phyloP scores from a whole-genome alignment of 2,329 filamentous ascomycete species.

The Stachybotrys chlorohalonatus region DNA sequence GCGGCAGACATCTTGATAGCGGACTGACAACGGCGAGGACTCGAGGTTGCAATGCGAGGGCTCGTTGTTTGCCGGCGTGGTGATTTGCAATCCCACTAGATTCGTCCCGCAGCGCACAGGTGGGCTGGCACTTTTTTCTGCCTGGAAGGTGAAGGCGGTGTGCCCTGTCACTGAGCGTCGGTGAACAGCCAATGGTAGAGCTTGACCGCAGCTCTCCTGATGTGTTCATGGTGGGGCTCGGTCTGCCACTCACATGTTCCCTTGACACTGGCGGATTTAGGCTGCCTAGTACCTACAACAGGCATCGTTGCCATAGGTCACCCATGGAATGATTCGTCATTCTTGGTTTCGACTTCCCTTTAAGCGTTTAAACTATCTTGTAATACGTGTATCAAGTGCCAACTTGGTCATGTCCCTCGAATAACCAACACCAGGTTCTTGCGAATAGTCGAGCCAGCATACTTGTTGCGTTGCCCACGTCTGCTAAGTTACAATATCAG shows the following conservation, averaged over 20 bases:
- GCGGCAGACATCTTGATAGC: conserved; percentile 73
- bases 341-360: too few species aligned
- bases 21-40: conserved; percentile 4
- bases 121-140: conserved; percentile 24
- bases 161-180: conserved; percentile 9
- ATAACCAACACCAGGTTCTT: too few species aligned
- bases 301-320: too few species aligned
- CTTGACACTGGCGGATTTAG: too few species aligned
- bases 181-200: conserved; percentile 9
- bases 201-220: background rate
- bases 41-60: conserved; percentile 12
- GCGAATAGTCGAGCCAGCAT: too few species aligned
- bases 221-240: conserved; percentile 1
- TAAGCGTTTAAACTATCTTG: too few species aligned
- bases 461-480: too few species aligned
- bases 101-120: conserved; percentile 18
- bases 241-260: background rate
- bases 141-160: conserved; percentile 19
- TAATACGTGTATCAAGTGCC: too few species aligned
- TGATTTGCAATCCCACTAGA: conserved; percentile 20
- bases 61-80: conserved; percentile 13
- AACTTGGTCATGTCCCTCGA: too few species aligned
- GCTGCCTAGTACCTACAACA: too few species aligned
- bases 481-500: too few species aligned
- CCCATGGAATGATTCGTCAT: too few species aligned